Conservation (phyloP, 352 stramenopile genomes). For the Globisporangium yorkense region DNA sequence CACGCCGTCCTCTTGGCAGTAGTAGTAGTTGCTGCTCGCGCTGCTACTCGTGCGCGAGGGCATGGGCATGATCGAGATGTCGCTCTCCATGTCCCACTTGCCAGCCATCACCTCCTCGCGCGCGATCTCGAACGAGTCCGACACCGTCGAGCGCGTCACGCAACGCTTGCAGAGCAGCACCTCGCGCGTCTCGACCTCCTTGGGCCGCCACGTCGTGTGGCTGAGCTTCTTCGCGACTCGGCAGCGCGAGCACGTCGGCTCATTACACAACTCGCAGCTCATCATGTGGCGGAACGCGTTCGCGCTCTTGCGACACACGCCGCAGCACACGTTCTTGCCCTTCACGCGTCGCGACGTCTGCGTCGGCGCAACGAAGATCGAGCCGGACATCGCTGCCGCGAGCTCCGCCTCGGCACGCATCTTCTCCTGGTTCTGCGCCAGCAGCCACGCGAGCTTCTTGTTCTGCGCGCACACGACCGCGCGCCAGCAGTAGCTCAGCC, state of each 20-base stretch:
- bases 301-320: conserved; percentile 9
- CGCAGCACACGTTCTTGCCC: conserved; percentile 9
- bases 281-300: conserved; percentile 6
- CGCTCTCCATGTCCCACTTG: conserved; percentile 9
- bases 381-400: background rate
- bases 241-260: conserved; percentile 11
- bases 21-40: conserved; percentile 7
- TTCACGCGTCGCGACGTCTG: background rate
- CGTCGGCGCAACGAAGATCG: background rate
- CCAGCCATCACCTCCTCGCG: conserved; percentile 13
- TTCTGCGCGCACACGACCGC: conserved; percentile 13
- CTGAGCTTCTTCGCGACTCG: conserved; percentile 11
- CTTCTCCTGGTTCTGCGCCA: conserved; percentile 3
- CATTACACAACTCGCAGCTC: conserved; percentile 9
- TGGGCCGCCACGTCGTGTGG: conserved; percentile 1
- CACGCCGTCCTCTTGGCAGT: background rate
- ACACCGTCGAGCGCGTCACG: conserved; percentile 1
- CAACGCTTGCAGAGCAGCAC: conserved; percentile 11
- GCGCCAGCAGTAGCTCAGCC: conserved; percentile 14
- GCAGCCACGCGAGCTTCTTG: conserved; percentile 16
- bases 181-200: conserved; percentile 8
- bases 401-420: background rate
- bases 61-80: conserved; percentile 11
- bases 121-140: conserved; percentile 9
- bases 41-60: conserved; percentile 3